phyloP scores from a whole-genome alignment of 345 rosid species.

The Melaleuca alternifolia region DNA sequence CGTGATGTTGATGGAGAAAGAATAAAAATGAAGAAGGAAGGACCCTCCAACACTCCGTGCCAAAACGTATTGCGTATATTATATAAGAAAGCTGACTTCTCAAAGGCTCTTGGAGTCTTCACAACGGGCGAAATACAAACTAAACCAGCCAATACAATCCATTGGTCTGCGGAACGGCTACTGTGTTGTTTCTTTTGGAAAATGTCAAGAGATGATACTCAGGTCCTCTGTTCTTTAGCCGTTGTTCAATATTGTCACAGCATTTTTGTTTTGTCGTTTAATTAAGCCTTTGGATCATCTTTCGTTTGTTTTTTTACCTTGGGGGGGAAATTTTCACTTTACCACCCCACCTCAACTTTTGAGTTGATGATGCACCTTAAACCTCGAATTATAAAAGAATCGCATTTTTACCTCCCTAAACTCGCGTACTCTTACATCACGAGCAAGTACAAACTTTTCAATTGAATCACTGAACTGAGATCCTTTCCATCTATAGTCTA shows the following conservation, averaged over 20 bases:
- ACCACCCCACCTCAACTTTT: no score
- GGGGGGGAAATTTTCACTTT: no score
- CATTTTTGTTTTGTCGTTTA: background rate
- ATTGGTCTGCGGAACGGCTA: background rate
- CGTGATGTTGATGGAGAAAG: no score
- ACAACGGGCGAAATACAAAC: background rate
- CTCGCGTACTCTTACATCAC: background rate
- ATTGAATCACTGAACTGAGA: fast-evolving
- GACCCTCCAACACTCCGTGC: background rate
- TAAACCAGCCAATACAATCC: background rate
- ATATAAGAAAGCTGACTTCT: background rate
- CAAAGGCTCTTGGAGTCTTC: background rate
- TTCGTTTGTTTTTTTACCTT: background rate
- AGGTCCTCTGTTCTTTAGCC: background rate
- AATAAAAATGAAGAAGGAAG: background rate
- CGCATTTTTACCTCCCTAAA: fast-evolving
- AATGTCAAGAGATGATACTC: no score
- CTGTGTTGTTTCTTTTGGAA: background rate
- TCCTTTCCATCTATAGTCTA: background rate
- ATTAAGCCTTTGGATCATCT: background rate
- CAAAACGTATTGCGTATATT: background rate
- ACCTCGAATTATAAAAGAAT: background rate
- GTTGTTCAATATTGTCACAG: background rate
- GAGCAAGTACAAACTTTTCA: background rate
- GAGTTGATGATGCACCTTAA: background rate